Percentiles rank a stretch among this genome's conserved stretches.
phyloP scores from a whole-genome alignment of 805 yeast species.

The Saccharomycopsis sp. region DNA sequence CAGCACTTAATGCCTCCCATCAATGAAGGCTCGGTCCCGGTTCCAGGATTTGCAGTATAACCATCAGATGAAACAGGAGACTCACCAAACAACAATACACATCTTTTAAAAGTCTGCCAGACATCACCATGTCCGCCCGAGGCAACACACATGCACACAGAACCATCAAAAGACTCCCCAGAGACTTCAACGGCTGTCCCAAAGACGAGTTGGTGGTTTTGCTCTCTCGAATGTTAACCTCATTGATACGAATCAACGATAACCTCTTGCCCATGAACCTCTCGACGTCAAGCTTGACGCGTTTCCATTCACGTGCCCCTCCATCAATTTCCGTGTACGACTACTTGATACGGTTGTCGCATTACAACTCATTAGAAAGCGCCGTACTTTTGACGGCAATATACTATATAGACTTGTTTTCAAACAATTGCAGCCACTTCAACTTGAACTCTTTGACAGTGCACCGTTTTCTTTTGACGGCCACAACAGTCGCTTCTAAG shows the following conservation, averaged over 20 bases:
- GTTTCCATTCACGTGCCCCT: constrained; percentile 91
- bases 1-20: too few species aligned
- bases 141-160: not conserved
- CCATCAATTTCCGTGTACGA: constrained; percentile 79
- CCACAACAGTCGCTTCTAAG: constrained; percentile 85
- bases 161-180: constrained; percentile 33
- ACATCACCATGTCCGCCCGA: too few species aligned
- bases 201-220: constrained; percentile 63
- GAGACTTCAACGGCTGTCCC: constrained; percentile 56
- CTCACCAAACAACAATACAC: not conserved
- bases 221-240: constrained; percentile 73
- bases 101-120: too few species aligned
- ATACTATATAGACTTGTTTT: constrained; percentile 83
- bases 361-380: constrained; percentile 79
- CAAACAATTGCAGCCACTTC: constrained; percentile 71
- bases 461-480: constrained; percentile 83
- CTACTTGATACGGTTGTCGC: constrained; percentile 68
- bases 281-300: constrained; percentile 47
- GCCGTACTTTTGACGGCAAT: constrained; percentile 75
- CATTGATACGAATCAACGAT: constrained; percentile 73
- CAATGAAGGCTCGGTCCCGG: not conserved
- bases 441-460: constrained; percentile 87
- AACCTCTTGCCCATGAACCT: constrained; percentile 29
- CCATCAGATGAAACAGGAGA: not conserved
- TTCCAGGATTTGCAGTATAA: not conserved